Evolutionary conservation across 352 stramenopile genomes (phyloP), one percentile per base, ranked within the genome.

Genomic region (Phytophthora europaea): DNA sequence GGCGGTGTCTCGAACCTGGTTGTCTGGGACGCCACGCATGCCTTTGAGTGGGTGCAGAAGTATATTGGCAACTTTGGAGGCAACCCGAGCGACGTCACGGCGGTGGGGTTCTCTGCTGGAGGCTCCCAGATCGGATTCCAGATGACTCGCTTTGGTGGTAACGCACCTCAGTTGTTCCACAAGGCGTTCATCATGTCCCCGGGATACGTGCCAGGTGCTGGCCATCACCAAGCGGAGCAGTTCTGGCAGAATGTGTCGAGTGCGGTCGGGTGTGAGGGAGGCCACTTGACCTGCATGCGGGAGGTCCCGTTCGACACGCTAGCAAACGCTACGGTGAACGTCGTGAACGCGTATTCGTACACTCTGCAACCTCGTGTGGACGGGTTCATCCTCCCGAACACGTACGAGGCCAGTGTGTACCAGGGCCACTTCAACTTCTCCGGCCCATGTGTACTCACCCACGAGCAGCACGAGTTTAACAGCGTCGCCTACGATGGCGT

Each of bases 41-140:
- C 72, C 1, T 83, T 81, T 47, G 20, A 81, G 57, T 85, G 79
- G 75, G 70, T 80, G 10, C 54, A 77, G 22, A 65, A 75, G 55
- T 78, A 85, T 65, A 85, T 85, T 55, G 12, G n/a, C 40, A 18
- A 54, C 22, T 33, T 54, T 31, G 79, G 79, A 4, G 79, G 79
- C 23, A 68, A 86, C 69, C 70, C 79, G 10, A 22, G 72, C 40
- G 67, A 85, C 45, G 61, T 85, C 3, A 85, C 78, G 4, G 78
- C 75, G 3, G 34, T 81, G 10, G 78, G 78, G 0, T 73, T 79
- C n/a, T 79, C 72, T 0, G 72, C 72, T 6, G 72, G 67, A n/a
- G 72, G 67, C 5, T 79, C 67, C 0, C 67, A 76, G 23, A 55
- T 73, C 2, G 9, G 72, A 31, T 79, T 79, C 54, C 72, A 76